phyloP scores from a whole-genome alignment of 208 protist species.

The Eutreptiella sp. region DNA sequence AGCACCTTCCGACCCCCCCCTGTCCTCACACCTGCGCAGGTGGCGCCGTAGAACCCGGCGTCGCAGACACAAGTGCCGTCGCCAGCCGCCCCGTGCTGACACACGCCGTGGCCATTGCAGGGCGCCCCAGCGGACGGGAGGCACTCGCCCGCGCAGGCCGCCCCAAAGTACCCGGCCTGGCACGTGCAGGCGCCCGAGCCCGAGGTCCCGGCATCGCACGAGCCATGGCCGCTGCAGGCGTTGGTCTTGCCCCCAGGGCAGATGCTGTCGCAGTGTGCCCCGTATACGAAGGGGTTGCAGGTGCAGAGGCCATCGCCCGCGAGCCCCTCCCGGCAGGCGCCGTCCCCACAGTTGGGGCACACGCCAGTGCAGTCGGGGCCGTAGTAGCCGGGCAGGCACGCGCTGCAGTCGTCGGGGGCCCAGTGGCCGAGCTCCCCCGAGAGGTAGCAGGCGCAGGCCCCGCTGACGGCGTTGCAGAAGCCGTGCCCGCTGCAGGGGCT shows the following conservation, averaged over 20 bases:
- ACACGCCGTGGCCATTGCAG: conserved; percentile 25
- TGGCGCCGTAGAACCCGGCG: conserved; percentile 7
- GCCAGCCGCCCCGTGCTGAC: conserved; percentile 15
- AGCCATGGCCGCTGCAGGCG: conserved; percentile 22
- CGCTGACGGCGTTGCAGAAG: conserved; percentile 9
- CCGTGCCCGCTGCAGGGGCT: conserved; percentile 18
- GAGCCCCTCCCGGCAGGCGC: conserved; percentile 8
- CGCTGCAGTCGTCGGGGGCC: background rate
- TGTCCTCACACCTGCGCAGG: background rate
- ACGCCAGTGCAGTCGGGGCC: background rate
- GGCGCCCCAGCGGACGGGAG: conserved; percentile 14
- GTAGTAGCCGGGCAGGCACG: conserved; percentile 5
- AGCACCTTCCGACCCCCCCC: no score
- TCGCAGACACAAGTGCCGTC: conserved; percentile 24
- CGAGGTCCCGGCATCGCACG: conserved; percentile 6
- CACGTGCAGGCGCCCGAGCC: conserved; percentile 15
- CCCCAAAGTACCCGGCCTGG: conserved; percentile 16
- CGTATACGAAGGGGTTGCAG: background rate
- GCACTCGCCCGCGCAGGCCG: conserved; percentile 11
- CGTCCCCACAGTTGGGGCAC: conserved; percentile 23
- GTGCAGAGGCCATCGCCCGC: conserved; percentile 12
- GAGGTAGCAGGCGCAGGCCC: conserved; percentile 8
- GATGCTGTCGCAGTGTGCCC: background rate
- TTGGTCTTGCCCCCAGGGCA: conserved; percentile 7
- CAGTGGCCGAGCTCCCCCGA: background rate